A percentile compares a stretch with the other conserved stretches of the same genome.
phyloP scores from a whole-genome alignment of 306 rosid species.

The Quillaja saponaria region DNA sequence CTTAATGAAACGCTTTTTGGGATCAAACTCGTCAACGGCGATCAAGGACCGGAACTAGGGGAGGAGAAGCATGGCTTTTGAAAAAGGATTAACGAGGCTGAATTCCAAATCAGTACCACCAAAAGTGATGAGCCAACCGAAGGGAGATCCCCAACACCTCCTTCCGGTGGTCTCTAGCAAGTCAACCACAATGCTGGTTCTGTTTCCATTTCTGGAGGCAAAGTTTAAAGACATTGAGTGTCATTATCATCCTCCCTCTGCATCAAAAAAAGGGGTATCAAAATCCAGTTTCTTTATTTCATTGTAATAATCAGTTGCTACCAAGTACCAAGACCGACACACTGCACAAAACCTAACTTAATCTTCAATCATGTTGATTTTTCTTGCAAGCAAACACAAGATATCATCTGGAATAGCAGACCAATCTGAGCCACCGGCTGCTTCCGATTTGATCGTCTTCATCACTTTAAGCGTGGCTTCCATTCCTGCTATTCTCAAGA shows the following conservation, averaged over 20 bases:
- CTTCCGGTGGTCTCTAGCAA: background rate
- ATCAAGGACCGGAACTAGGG: background rate
- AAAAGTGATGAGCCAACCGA: background rate
- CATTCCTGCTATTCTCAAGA: no score
- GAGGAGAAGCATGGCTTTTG: background rate
- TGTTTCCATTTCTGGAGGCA: no score
- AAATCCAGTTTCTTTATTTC: no score
- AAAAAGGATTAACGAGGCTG: background rate
- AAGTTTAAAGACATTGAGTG: background rate
- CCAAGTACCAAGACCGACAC: background rate
- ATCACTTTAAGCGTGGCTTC: no score
- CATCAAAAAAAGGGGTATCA: background rate
- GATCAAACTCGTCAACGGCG: background rate
- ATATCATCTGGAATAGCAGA: background rate
- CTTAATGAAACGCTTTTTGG: no score
- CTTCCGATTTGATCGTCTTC: no score
- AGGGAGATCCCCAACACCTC: background rate
- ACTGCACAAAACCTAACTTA: no score
- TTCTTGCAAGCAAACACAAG: background rate
- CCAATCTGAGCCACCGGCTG: conserved; percentile 1
- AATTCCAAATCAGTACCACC: background rate
- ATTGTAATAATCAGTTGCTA: background rate
- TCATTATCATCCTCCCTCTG: background rate
- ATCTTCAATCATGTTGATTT: no score
- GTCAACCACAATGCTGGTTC: background rate